These are phyloP conservation scores for Cladophialophora chaetospira DNA, from an alignment of 2,329 filamentous ascomycete genomes.

Conservation along the genomic window DNA sequence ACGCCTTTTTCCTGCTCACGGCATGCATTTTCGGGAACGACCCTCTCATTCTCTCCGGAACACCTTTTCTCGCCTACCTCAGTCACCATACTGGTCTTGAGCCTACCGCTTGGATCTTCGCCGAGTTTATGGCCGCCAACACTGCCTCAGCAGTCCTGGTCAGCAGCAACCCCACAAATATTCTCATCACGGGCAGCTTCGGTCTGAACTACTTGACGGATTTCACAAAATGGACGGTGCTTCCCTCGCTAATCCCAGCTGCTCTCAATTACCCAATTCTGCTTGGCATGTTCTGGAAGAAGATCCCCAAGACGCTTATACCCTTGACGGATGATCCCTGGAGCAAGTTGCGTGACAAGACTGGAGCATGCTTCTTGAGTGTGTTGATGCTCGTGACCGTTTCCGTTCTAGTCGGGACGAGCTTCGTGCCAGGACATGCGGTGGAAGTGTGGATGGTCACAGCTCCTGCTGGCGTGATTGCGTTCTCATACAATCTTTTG, in stretches of 20 bases:
- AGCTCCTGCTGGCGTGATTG: conserved; percentile 30
- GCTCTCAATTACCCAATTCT: conserved; percentile 31
- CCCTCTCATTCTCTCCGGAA: conserved; percentile 33
- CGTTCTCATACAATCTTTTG: conserved; percentile 30
- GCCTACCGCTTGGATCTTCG: conserved; percentile 33
- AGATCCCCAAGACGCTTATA: conserved; percentile 30
- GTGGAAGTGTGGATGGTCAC: conserved; percentile 35
- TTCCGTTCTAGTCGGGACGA: conserved; percentile 33
- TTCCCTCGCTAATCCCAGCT: conserved; percentile 33
- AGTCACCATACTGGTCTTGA: conserved; percentile 30
- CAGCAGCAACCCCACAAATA: conserved; percentile 70
- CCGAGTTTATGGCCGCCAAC: conserved; percentile 41
- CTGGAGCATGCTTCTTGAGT: conserved; percentile 31
- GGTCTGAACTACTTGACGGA: conserved; percentile 32
- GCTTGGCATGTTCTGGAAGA: conserved; percentile 32
- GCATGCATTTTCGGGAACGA: conserved; percentile 34
- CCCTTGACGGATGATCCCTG: conserved; percentile 32
- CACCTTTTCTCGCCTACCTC: conserved; percentile 34
- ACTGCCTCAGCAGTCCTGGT: conserved; percentile 75
- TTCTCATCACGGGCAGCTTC: conserved; percentile 33
- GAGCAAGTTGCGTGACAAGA: conserved; percentile 31
- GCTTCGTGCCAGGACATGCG: conserved; percentile 31
- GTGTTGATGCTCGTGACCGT: conserved; percentile 32
- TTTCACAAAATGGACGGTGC: conserved; percentile 34
- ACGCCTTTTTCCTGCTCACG: conserved; percentile 31